Percentiles rank a stretch among this genome's conserved stretches.
These are phyloP conservation scores for Rubia yunnanensis DNA, from an alignment of 257 asterid genomes.

Conservation along the genomic window DNA sequence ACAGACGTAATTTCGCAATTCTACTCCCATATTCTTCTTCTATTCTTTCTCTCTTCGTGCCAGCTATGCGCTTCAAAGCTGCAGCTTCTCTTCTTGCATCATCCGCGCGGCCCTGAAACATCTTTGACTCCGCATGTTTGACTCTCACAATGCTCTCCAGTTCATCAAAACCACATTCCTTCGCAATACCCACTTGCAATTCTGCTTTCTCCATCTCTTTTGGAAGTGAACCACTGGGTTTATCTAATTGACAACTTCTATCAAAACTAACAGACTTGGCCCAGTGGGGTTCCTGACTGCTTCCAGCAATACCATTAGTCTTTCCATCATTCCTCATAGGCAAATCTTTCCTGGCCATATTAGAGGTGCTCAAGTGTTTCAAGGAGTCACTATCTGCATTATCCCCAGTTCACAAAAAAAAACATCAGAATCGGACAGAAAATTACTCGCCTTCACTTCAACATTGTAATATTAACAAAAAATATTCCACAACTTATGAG, in stretches of 20 bases:
- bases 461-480: background rate
- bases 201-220: slow-evolving; percentile 31
- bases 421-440: slow-evolving; percentile 1
- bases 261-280: slow-evolving; percentile 37
- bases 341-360: slow-evolving; percentile 38
- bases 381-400: slow-evolving; percentile 48
- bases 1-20: slow-evolving; percentile 55
- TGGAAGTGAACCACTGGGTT: slow-evolving; percentile 30
- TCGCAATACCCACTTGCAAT: slow-evolving; percentile 25
- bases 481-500: background rate
- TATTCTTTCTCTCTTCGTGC: slow-evolving; percentile 50
- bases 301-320: slow-evolving; percentile 39
- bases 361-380: slow-evolving; percentile 27
- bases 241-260: slow-evolving; percentile 47
- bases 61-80: slow-evolving; percentile 62
- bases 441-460: background rate
- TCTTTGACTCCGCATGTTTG: slow-evolving; percentile 83
- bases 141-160: slow-evolving; percentile 85
- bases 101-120: slow-evolving; percentile 87
- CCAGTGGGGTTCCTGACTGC: slow-evolving; percentile 66
- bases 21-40: slow-evolving; percentile 72
- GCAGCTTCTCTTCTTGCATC: slow-evolving; percentile 89
- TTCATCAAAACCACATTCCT: slow-evolving; percentile 69
- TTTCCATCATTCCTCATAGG: slow-evolving; percentile 39
- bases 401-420: slow-evolving; percentile 11